Evolutionary conservation across 208 protist species (phyloP), one percentile per base, ranked within the genome.

Genomic region (Paratrypanosoma confusum): DNA sequence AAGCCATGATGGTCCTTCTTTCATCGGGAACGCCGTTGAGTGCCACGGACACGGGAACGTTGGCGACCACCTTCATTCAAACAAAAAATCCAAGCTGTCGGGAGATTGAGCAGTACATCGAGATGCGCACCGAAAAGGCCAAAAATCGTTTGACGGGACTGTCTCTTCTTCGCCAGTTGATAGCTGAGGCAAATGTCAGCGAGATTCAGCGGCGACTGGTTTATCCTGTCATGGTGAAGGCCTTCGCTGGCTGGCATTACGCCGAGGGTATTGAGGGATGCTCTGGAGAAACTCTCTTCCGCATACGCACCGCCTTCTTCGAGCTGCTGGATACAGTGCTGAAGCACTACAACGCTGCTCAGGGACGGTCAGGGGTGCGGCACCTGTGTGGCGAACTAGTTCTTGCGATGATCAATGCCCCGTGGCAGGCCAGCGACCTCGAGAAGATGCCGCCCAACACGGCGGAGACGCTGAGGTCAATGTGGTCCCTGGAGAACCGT

Each of bases 241-340:
- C 57, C 7, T 43, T 90, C n/a, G 81, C 69, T 20, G 78, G 61
- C 27, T 90, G 81, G 76, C 77, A 89, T 71, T 90, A 90, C 53
- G 68, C 72, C 14, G 67, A 79, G 39, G 68, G 63, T 25, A 71
- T 94, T 7, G 78, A 89, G 32, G 72, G 85, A 50, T 89, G 79
- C 66, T 77, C 79, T 28, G 72, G 69, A 11, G 81, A 88, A 49
- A 65, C 77, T 37, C 51, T 80, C 38, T 64, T 75, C 22, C 81
- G 75, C 25, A 49, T 94, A 34, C 81, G 86, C 41, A 66, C 69
- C 39, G 70, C 61, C 23, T 90, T 80, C 40, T 88, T 90, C 35
- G 69, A 89, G 37, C 57, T 90, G 4, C 53, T 90, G 17, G 68
- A 86, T 20, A 57, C 59, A 0, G 60, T 78, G 2, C 40, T 79